Evolutionary conservation across 371 early-diverging fungal genomes (phyloP).

Genomic region (Mortierella sp.): DNA sequence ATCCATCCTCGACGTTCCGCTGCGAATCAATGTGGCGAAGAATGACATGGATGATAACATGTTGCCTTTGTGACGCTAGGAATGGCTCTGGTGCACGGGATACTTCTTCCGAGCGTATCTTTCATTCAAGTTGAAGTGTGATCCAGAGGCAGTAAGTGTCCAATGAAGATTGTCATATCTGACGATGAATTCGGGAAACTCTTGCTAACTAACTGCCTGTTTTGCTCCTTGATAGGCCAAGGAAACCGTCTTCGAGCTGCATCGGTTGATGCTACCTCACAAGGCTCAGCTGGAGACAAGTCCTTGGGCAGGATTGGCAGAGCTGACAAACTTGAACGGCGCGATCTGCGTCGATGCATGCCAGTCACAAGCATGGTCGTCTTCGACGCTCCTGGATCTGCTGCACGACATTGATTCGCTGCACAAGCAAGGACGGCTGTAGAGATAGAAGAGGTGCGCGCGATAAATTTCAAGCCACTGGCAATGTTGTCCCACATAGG

Average conservation of each 20-base stretch:
- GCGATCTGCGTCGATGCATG: slow-evolving; percentile 85
- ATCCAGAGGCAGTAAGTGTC: slow-evolving; percentile 22
- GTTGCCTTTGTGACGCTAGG: slow-evolving; percentile 59
- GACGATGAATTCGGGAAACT: neutral
- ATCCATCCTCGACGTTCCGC: neutral
- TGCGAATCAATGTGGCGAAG: too few species aligned
- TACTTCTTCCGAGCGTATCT: slow-evolving; percentile 89
- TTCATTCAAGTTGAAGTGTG: slow-evolving; percentile 65
- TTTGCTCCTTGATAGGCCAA: slow-evolving; percentile 8
- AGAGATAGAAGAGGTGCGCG: slow-evolving; percentile 1
- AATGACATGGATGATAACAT: neutral
- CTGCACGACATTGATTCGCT: slow-evolving; percentile 52
- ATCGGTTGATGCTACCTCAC: slow-evolving; percentile 76
- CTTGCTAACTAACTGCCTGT: neutral
- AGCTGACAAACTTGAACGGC: slow-evolving; percentile 93
- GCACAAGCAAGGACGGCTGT: slow-evolving; percentile 10
- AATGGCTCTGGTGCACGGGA: slow-evolving; percentile 96
- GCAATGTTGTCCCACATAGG: too few species aligned
- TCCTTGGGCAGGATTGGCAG: slow-evolving; percentile 92
- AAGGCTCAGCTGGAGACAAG: slow-evolving; percentile 74
- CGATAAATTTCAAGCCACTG: too few species aligned
- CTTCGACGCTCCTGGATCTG: slow-evolving; percentile 80
- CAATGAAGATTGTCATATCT: neutral
- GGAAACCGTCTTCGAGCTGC: slow-evolving; percentile 59
- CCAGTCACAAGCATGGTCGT: slow-evolving; percentile 96